phyloP scores from a whole-genome alignment of 352 stramenopile genomes.

The Lagenidium giganteum region DNA sequence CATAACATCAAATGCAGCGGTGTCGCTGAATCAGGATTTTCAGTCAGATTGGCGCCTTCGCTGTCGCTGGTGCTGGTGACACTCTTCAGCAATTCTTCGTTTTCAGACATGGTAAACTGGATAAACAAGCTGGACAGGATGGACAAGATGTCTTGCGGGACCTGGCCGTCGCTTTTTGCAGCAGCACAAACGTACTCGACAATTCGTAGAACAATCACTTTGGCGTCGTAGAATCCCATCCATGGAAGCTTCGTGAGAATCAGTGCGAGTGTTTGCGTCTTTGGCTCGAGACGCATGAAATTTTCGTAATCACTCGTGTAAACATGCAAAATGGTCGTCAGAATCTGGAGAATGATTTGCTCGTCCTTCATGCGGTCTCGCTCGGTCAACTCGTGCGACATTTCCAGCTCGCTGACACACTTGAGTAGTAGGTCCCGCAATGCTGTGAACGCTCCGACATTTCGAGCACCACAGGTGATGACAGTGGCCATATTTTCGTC shows the following conservation, averaged over 20 bases:
- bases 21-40: slow-evolving; percentile 2
- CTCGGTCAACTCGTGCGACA: neutral
- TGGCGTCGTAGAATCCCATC: slow-evolving; percentile 32
- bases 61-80: neutral
- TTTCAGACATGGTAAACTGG: slow-evolving; percentile 19
- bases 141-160: slow-evolving; percentile 38
- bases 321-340: slow-evolving; percentile 44
- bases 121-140: slow-evolving; percentile 43
- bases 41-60: too few species aligned
- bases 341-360: slow-evolving; percentile 34
- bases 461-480: slow-evolving; percentile 29
- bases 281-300: slow-evolving; percentile 45
- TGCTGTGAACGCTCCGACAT: slow-evolving; percentile 37
- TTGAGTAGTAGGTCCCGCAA: slow-evolving; percentile 47
- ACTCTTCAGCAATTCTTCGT: slow-evolving; percentile 5
- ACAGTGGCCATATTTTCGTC: slow-evolving; percentile 18
- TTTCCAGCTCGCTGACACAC: slow-evolving; percentile 20
- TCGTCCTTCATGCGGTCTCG: too few species aligned
- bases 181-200: slow-evolving; percentile 55
- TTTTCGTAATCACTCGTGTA: slow-evolving; percentile 54
- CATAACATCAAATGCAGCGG: slow-evolving; percentile 28
- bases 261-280: slow-evolving; percentile 43
- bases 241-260: slow-evolving; percentile 41
- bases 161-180: slow-evolving; percentile 22
- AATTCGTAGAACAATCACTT: slow-evolving; percentile 53